Conservation (phyloP, 73 alveolate species). For the Paramecium sexaurelia region DNA sequence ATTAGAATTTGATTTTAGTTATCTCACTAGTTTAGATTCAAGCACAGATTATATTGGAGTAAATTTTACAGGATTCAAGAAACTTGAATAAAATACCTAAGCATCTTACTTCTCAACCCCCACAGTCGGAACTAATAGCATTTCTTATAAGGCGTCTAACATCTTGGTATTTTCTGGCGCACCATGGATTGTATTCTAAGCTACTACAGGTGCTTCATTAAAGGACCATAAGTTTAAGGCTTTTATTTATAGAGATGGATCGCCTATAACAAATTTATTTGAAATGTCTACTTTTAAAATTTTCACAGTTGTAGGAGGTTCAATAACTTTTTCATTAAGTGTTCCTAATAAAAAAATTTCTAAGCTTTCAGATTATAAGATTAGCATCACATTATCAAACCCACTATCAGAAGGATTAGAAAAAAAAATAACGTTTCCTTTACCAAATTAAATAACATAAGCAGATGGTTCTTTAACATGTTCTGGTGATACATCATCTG, state of each 20-base stretch:
- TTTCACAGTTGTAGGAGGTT: neutral
- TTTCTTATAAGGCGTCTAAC: neutral
- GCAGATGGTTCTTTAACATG: neutral
- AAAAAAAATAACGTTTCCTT: neutral
- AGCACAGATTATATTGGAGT: neutral
- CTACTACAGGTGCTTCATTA: neutral
- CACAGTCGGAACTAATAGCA: neutral
- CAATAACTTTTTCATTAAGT: neutral
- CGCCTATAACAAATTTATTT: neutral
- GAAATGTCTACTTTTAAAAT: neutral
- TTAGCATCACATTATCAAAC: neutral
- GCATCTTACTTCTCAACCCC: neutral
- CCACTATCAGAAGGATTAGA: neutral
- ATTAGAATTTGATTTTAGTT: neutral
- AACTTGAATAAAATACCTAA: neutral
- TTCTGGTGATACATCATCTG: neutral
- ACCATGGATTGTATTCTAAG: neutral
- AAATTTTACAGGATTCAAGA: neutral
- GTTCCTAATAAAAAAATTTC: neutral
- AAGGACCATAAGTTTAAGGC: neutral
- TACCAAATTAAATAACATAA: neutral
- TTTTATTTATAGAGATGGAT: neutral
- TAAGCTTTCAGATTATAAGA: too few species aligned
- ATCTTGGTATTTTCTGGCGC: too few species aligned
- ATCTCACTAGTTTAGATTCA: neutral